A percentile compares a stretch with the other conserved stretches of the same genome.
Evolutionary conservation across 306 rosid genomes (phyloP).

Genomic region (Lithocarpus polystachyus): DNA sequence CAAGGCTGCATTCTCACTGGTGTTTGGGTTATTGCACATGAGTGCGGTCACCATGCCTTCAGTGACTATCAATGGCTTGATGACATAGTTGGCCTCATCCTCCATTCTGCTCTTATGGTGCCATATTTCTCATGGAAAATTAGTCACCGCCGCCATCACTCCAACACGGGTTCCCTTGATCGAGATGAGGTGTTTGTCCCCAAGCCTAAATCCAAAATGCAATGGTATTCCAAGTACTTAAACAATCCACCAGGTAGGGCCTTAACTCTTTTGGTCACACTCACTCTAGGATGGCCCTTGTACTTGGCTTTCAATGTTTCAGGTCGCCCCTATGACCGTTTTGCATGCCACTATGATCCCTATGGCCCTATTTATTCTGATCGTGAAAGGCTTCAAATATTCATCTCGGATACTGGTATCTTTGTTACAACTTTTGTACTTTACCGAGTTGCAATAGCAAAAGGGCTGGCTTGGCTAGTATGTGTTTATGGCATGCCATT

Average conservation of each 20-base stretch:
- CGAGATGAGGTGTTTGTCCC: conserved; percentile 79
- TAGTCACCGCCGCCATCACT: conserved; percentile 76
- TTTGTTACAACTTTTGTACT: conserved; percentile 28
- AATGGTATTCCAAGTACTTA: conserved; percentile 45
- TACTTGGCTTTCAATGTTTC: conserved; percentile 65
- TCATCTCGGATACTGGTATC: conserved; percentile 43
- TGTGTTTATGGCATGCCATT: conserved; percentile 54
- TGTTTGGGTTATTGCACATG: conserved; percentile 79
- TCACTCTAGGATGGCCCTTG: conserved; percentile 71
- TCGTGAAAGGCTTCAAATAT: conserved; percentile 44
- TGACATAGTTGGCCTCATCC: conserved; percentile 51
- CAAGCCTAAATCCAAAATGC: conserved; percentile 37
- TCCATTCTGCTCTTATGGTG: conserved; percentile 55
- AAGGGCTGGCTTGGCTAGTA: conserved; percentile 48
- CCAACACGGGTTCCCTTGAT: conserved; percentile 66
- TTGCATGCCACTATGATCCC: conserved; percentile 65
- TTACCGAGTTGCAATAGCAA: conserved; percentile 23
- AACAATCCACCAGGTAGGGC: conserved; percentile 57
- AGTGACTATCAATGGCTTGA: conserved; percentile 61
- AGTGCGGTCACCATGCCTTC: conserved; percentile 86
- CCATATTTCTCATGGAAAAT: conserved; percentile 79
- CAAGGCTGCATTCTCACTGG: conserved; percentile 67
- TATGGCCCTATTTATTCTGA: conserved; percentile 57
- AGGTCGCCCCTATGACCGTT: conserved; percentile 48
- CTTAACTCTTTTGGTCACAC: conserved; percentile 31